phyloP scores from a whole-genome alignment of 441 rosid genomes.

The Adansonia rubrostipa region DNA sequence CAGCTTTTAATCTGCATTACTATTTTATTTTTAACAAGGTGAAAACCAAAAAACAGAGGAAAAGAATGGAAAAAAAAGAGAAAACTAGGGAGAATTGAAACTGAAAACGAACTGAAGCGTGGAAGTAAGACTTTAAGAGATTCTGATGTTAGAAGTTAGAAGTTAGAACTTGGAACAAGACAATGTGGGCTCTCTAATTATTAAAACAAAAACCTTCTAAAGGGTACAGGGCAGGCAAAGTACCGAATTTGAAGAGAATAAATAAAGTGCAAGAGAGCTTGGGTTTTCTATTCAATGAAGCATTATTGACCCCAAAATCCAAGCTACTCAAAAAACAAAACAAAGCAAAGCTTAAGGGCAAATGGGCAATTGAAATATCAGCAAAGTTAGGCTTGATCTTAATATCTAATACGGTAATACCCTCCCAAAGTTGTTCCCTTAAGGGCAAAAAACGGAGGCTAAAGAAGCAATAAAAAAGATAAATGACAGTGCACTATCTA shows the following conservation, averaged over 20 bases:
- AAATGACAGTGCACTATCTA: slow-evolving; percentile 8
- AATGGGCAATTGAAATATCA: slow-evolving; percentile 34
- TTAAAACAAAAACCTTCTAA: slow-evolving; percentile 57
- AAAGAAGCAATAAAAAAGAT: not conserved
- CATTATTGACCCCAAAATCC: slow-evolving; percentile 31
- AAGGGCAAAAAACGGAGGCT: not conserved
- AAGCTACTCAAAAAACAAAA: slow-evolving; percentile 21
- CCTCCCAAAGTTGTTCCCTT: not conserved
- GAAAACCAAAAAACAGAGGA: slow-evolving; percentile 33
- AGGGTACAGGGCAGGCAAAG: slow-evolving; percentile 60
- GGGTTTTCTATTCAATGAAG: slow-evolving; percentile 19
- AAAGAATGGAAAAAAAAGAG: slow-evolving; percentile 19
- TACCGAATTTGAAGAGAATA: slow-evolving; percentile 63
- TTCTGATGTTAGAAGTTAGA: slow-evolving; percentile 41
- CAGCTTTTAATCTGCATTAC: slow-evolving; percentile 39
- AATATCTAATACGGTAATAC: not conserved
- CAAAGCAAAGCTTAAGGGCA: slow-evolving; percentile 1
- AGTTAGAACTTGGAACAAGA: slow-evolving; percentile 30
- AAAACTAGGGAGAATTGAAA: slow-evolving; percentile 27
- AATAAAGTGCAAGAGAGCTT: slow-evolving; percentile 39
- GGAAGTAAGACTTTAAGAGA: slow-evolving; percentile 48
- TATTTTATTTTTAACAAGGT: slow-evolving; percentile 24
- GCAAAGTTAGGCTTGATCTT: slow-evolving; percentile 29
- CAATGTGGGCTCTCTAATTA: slow-evolving; percentile 42
- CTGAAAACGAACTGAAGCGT: slow-evolving; percentile 41